These are phyloP conservation scores for Kwoniella heveanensis DNA, from an alignment of 768 basidiomycete species.

Conservation along the genomic window DNA sequence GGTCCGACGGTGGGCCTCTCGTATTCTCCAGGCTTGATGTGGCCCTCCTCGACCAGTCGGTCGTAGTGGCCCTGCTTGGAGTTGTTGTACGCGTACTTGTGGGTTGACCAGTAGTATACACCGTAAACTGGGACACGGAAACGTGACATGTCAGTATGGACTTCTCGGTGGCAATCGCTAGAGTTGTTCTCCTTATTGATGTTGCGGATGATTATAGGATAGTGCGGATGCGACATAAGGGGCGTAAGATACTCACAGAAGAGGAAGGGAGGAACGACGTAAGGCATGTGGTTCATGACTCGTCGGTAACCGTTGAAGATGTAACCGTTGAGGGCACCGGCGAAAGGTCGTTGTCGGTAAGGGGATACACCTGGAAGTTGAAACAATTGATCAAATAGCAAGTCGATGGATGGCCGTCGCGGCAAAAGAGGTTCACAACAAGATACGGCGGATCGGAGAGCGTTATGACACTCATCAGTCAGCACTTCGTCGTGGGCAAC, in stretches of 20 bases:
- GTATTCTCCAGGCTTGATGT: constrained; percentile 26
- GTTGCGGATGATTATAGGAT: too few species aligned
- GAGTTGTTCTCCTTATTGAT: too few species aligned
- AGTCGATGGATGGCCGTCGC: too few species aligned
- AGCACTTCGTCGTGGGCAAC: background rate
- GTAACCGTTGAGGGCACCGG: constrained; percentile 71
- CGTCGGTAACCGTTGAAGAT: constrained; percentile 85
- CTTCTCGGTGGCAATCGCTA: too few species aligned
- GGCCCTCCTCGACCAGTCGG: constrained; percentile 35
- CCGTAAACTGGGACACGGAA: constrained; percentile 64
- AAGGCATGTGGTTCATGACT: constrained; percentile 70
- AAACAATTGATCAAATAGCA: too few species aligned
- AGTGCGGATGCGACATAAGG: too few species aligned
- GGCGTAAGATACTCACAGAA: constrained; percentile 64
- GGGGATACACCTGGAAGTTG: constrained; percentile 72
- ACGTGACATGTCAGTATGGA: background rate
- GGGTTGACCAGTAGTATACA: constrained; percentile 77
- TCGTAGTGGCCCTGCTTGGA: constrained; percentile 53
- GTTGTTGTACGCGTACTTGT: constrained; percentile 52
- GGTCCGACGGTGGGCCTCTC: constrained; percentile 24
- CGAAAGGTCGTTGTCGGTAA: constrained; percentile 72
- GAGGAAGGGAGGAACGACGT: constrained; percentile 76
- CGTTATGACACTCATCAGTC: too few species aligned
- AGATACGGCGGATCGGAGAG: too few species aligned
- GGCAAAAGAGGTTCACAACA: too few species aligned